phyloP scores from a whole-genome alignment of 2,329 filamentous ascomycete genomes.

The Trichoderma citrinoviride region DNA sequence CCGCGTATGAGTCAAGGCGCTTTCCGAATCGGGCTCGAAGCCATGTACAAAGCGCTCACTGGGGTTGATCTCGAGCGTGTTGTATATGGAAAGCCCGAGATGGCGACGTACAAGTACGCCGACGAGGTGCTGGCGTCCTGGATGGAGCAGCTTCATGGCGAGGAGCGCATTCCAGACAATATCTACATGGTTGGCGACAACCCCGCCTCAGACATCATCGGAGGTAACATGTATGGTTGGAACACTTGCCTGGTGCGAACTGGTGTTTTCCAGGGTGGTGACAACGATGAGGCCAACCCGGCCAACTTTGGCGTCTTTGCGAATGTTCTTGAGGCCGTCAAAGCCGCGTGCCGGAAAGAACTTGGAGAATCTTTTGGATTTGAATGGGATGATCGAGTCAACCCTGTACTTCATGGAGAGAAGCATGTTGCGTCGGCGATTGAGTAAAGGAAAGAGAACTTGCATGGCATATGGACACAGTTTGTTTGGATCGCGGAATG shows the following conservation, averaged over 20 bases:
- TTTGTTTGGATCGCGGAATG: background rate
- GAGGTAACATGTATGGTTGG: slow-evolving; percentile 16
- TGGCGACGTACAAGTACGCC: slow-evolving; percentile 13
- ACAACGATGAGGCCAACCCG: slow-evolving; percentile 12
- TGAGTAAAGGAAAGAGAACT: background rate
- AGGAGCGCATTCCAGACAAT: slow-evolving; percentile 14
- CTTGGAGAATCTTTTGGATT: slow-evolving; percentile 7
- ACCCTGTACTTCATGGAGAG: slow-evolving; percentile 6
- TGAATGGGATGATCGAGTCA: slow-evolving; percentile 13
- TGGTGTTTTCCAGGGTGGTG: slow-evolving; percentile 10
- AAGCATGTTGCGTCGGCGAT: slow-evolving; percentile 15
- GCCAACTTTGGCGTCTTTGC: slow-evolving; percentile 17
- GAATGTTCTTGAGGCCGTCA: slow-evolving; percentile 12
- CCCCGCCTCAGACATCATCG: slow-evolving; percentile 11
- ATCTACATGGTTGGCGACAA: slow-evolving; percentile 17
- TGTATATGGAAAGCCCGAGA: slow-evolving; percentile 14
- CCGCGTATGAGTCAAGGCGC: slow-evolving; percentile 16
- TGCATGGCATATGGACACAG: background rate
- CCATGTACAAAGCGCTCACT: slow-evolving; percentile 12
- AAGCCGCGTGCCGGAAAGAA: slow-evolving; percentile 1
- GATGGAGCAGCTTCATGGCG: slow-evolving; percentile 15
- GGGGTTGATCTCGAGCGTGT: slow-evolving; percentile 13
- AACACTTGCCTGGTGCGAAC: slow-evolving; percentile 16
- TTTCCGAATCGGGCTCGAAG: slow-evolving; percentile 9
- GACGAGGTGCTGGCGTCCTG: slow-evolving; percentile 12